Evolutionary conservation across 2,329 filamentous ascomycete genomes (phyloP).

Genomic region (Talaromyces piceae): DNA sequence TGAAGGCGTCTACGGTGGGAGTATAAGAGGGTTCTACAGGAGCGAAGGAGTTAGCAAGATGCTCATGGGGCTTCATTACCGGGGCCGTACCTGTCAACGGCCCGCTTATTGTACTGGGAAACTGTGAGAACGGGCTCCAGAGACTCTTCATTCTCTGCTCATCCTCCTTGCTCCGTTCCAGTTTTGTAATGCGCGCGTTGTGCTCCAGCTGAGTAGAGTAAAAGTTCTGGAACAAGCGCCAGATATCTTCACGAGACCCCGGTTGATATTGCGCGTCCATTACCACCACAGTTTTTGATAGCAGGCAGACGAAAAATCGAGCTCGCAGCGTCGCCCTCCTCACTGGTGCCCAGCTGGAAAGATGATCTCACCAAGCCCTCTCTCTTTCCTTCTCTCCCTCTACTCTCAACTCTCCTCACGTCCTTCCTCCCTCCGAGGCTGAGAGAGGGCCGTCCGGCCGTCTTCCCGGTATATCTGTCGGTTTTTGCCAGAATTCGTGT

Average conservation of each 20-base stretch:
- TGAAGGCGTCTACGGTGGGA: constrained; percentile 75
- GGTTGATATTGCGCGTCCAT: constrained; percentile 61
- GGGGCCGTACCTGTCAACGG: constrained; percentile 69
- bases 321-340: not conserved
- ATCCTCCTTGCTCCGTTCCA: constrained; percentile 57
- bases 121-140: constrained; percentile 78
- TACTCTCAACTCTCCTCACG: constrained; percentile 14
- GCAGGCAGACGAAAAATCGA: not conserved
- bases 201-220: constrained; percentile 56
- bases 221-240: constrained; percentile 56
- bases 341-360: not conserved
- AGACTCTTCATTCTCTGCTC: constrained; percentile 68
- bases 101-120: constrained; percentile 74
- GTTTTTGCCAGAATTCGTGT: constrained; percentile 14
- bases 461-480: constrained; percentile 20
- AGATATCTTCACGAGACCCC: constrained; percentile 57
- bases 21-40: constrained; percentile 67
- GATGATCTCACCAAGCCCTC: constrained; percentile 7
- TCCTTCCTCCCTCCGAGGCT: constrained; percentile 24
- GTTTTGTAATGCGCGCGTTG: constrained; percentile 51
- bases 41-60: constrained; percentile 2
- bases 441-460: constrained; percentile 32
- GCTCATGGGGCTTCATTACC: not conserved
- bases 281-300: constrained; percentile 13
- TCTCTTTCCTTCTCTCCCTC: too few relatives aligned